Conservation (phyloP, 495 filamentous ascomycete species). For the Chaetomium tenue region DNA sequence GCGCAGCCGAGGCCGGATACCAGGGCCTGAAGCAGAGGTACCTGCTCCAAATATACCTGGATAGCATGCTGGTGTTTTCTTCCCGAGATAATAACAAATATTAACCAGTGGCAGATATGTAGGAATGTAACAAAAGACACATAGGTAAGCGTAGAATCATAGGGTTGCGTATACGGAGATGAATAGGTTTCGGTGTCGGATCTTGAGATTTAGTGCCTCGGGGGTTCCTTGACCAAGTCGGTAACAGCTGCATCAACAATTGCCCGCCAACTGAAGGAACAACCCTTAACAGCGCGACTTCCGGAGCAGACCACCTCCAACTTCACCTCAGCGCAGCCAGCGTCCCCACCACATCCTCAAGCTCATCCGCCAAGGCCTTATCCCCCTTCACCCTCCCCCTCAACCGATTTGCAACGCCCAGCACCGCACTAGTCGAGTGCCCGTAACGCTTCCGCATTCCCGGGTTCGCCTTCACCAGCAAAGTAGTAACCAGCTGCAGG, state of each 20-base stretch:
- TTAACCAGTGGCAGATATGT: neutral
- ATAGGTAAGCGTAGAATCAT: neutral
- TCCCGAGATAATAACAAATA: neutral
- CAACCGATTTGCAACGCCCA: conserved; percentile 42
- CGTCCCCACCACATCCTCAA: conserved; percentile 30
- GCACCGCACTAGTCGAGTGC: conserved; percentile 42
- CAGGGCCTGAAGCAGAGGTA: neutral
- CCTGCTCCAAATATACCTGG: neutral
- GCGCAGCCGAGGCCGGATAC: neutral
- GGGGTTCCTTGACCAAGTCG: too few relatives aligned
- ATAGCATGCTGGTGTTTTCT: neutral
- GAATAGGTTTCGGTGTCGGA: neutral
- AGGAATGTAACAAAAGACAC: neutral
- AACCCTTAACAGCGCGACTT: neutral
- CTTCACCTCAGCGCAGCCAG: conserved; percentile 26
- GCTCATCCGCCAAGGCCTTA: conserved; percentile 30
- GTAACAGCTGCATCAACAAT: neutral
- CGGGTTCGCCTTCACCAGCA: conserved; percentile 47
- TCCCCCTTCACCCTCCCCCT: conserved; percentile 26
- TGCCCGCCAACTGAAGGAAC: neutral
- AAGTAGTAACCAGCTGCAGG: conserved; percentile 50
- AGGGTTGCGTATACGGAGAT: too few relatives aligned
- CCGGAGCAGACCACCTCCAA: neutral
- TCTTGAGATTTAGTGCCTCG: neutral
- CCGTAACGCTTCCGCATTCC: conserved; percentile 47